Base-by-base conservation (phyloP, 2,329 filamentous ascomycete genomes). In the Ustilaginoidea virens region DNA sequence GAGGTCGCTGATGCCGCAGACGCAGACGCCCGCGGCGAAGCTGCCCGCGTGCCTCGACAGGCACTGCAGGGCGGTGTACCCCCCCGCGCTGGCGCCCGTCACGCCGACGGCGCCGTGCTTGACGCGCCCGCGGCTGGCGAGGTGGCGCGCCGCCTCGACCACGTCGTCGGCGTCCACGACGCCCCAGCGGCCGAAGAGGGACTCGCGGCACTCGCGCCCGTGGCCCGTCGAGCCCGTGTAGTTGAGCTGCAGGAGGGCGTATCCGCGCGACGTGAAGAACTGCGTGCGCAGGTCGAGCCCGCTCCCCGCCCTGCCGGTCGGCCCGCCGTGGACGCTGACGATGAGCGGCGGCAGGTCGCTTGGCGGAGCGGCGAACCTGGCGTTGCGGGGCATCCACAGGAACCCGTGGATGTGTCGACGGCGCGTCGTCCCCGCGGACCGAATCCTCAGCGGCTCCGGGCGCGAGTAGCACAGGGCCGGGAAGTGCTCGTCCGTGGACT, bases 231-330 rank as follows among this genome's bases (percentile, higher is more conserved):
- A 67, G 4, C 66, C 66, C 3, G 53, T 56, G 39, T 69, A 66
- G 42, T 70, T 69, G 19, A 69, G 46, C 3, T 52, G 48, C 9
- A 62, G 52, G 27, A 58, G 58, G 1, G 63, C 64, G 31, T 61
- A 71, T 4, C 66, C 66, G 9, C 67, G 51, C 4, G 63, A 61
- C 0, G 64, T 69, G 38, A 59, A 67, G 39, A 63, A 69, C 39
- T 71, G 66, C 3, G 50, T 52, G 13, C 48, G 43, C 5, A 66
- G 43, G 9, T 50, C 45, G 1, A 71, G 48, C 0, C 61, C 61
- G 0, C 58, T 53, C 1, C 54, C 48, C 0, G 46, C 48, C 29
- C 58, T 53, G 2, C 46, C 45, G 1, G 59, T 69, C n/a, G 56
- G 66, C 0, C 65, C 67, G 5, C 66, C 66, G 20, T 71, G 66